Conservation (phyloP, 1,284 basidiomycete species). For the Cutaneotrichosporon dermatis region DNA sequence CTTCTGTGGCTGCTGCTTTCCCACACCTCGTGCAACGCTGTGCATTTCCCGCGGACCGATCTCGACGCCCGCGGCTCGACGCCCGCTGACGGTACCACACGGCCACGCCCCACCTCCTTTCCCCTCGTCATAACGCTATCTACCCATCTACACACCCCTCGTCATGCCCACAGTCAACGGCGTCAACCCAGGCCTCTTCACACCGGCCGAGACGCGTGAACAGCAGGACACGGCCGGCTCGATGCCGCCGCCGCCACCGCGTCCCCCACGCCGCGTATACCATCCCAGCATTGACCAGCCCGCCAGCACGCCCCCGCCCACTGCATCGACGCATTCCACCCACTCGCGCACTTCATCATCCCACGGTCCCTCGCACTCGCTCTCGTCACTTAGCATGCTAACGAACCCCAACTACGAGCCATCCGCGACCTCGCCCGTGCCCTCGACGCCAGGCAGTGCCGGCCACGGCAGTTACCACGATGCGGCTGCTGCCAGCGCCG, state of each 20-base stretch:
- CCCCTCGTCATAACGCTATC: too few relatives aligned
- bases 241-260: slow-evolving; percentile 31
- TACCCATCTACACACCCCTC: not conserved
- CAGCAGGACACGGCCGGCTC: not conserved
- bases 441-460: slow-evolving; percentile 8
- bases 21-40: not conserved
- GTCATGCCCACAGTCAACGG: slow-evolving; percentile 5
- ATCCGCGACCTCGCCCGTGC: slow-evolving; percentile 12
- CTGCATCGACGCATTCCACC: slow-evolving; percentile 12
- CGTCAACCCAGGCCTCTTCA: slow-evolving; percentile 22
- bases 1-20: too few relatives aligned
- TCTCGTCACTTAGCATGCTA: slow-evolving; percentile 39
- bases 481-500: not conserved
- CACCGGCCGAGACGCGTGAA: slow-evolving; percentile 5
- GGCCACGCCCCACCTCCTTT: too few relatives aligned
- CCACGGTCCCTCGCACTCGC: slow-evolving; percentile 33
- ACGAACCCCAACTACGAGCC: slow-evolving; percentile 6
- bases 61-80: too few relatives aligned
- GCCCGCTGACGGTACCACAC: too few relatives aligned
- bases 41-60: not conserved
- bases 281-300: slow-evolving; percentile 16
- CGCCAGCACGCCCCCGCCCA: slow-evolving; percentile 16
- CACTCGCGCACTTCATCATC: slow-evolving; percentile 30
- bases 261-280: slow-evolving; percentile 37
- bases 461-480: slow-evolving; percentile 6